Evolutionary conservation across 345 rosid species (phyloP), one percentile per base, ranked within the genome.

Genomic region (Eucalyptus marginata): DNA sequence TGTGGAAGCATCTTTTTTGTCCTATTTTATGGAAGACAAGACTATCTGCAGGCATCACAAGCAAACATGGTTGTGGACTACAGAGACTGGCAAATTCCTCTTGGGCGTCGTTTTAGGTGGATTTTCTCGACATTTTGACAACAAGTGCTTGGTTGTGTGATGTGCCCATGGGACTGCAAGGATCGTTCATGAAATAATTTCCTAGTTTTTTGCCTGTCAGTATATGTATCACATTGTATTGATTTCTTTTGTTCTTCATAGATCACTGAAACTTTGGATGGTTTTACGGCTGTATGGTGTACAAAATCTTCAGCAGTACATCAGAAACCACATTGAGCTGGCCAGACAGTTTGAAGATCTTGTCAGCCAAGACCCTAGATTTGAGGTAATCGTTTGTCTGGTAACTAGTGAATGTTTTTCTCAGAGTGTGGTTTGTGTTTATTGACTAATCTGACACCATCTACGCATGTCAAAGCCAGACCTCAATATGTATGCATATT

Each of bases 31-130:
- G 44, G 84, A 47, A 10, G 84, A 76, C 84, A 76, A 76, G 29
- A 40, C n/a, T 49, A 91, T 76, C 49, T 79, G 44, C 86, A 97
- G 99, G 97, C 96, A 76, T 97, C 99, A 90, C 93, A 95, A 91
- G 93, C 94, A 92, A 96, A 96, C 93, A 58, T 93, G 96, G 99
- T 96, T 89, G 95, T 97, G 89, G 99, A 97, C 89, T 97, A 96
- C 93, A 97, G 96, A 92, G 99, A 97, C 88, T 96, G 97, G 99
- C 99, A 97, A 91, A 93, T 97, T 92, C 98, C 99, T 92, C 99
- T 97, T 71, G 99, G 99, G 49, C 96, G 99, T 68, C 94, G 99
- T 54, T 97, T 97, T 92, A 96, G 99, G 99, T 97, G 71, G 76
- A 91, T 49, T 40, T 76, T 76, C 47, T 76, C 0, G 5, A 76